Evolutionary conservation across 1,284 basidiomycete genomes (phyloP), one percentile per base, ranked within the genome.

Genomic region (Cystobasidiaceae sp.): DNA sequence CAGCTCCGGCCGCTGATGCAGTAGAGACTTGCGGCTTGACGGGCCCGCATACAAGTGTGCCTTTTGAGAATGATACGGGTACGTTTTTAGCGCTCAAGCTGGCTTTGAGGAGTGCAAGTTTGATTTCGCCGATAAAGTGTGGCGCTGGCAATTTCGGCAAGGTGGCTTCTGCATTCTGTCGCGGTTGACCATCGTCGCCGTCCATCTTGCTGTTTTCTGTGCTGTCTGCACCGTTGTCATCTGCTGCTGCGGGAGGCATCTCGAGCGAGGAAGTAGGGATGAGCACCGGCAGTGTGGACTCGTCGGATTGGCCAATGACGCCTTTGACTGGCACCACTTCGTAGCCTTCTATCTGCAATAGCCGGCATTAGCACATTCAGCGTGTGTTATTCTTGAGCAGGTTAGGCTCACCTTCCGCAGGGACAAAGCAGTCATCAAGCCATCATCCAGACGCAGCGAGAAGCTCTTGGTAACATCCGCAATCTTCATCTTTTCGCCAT

Each of bases 391-490:
- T 17, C 8, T 17, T 48, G 13, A 28, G 39, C 58, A 59, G 48
- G 46, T 30, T 52, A 34, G 21, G 13, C 74, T 68, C 75, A 93
- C 93, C 76, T 88, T 84, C 11, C 92, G 93, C 85, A 97, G 88
- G 75, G 86, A 87, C 67, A 97, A 78, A 1, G 85, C 84, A 3
- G 82, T 82, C 69, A 96, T 78, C 67, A 97, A 79, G 71, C 88
- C 85, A 69, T 98, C 96, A 67, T 91, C 92, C 49, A 99, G 84
- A 9, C 90, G 89, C 68, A 98, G 87, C 0, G 93, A 93, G 78
- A 92, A 98, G 74, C 86, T 91, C 73, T 89, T 90, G 13, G 91
- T 94, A 71, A 97, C 90, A 77, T 97, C 93, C 44, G 96, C 96
- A 69, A 98, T 93, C 73, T 87, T 86, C 39, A 97, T 79, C 8